Base-by-base conservation (phyloP, 345 rosid genomes). In the Eucalyptus polyanthemos region DNA sequence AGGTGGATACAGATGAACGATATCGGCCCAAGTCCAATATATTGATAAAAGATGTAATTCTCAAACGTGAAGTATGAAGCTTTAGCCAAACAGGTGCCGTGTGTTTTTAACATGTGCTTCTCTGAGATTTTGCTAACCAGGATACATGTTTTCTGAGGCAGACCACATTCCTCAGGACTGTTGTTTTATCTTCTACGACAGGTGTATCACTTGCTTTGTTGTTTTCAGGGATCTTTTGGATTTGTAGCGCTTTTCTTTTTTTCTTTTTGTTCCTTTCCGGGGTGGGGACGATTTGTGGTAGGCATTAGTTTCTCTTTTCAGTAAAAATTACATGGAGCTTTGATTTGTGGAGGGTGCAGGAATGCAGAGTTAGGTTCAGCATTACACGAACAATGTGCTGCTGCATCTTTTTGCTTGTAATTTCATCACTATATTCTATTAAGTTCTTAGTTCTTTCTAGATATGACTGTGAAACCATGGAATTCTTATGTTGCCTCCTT, bases 1-100 rank as follows among this genome's bases (percentile, higher is more conserved):
- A 97, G 94, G 97, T 97, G 88, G 97, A 97, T 92, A 97, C 99
- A 27, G 99, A 97, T 91, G 99, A 96, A 90, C 97, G 93, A 89
- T 97, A 93, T 89, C 95, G 92, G 90, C 99, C 98, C 65, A 97
- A 95, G 93, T 95, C 98, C 81, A 89, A 93, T 11, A 90, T 96
- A 80, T 94, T 91, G 91, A 97, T 97, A 93, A 88, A 62, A 90
- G 81, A 88, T 13, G 93, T 94, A 91, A 90, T 92, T 87, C 92
- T 97, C 88, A 95, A 95, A 91, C 95, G 89, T 47, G 95, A 95
- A 86, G 86, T 92, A 56, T 97, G 93, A 94, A 44, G 87, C 86
- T 85, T 22, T 67, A 87, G 25, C 87, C 87, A 49, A 86, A 27
- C 37, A n/a, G 87, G 87, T 27, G 54, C 6, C 40, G 2, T 50